phyloP scores from a whole-genome alignment of 192 early-diverging fungal species.

The Entomortierella lignicola region DNA sequence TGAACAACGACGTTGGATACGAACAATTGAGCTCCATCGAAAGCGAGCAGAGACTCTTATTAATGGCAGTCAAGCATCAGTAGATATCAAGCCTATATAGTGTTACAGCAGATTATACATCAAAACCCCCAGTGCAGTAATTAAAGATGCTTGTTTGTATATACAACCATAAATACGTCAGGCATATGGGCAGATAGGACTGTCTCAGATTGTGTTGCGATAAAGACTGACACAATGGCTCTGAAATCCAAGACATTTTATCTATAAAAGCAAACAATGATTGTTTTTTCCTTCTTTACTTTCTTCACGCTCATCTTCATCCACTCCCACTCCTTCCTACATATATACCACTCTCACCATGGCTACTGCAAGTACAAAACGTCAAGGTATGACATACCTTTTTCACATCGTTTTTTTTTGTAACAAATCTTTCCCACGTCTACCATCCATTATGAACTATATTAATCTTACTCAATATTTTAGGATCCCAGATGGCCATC shows the following conservation, averaged over 20 bases:
- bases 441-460: background rate
- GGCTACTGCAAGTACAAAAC: background rate
- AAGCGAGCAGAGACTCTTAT: conserved; percentile 24
- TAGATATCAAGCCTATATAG: background rate
- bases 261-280: too few species aligned
- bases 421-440: background rate
- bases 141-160: too few species aligned
- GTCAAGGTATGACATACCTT: too few species aligned
- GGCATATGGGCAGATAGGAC: too few species aligned
- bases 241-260: too few species aligned
- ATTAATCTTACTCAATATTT: background rate
- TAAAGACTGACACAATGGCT: too few species aligned
- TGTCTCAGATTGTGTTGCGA: too few species aligned
- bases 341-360: background rate
- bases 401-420: too few species aligned
- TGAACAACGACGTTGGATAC: conserved; percentile 52
- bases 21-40: conserved; percentile 49
- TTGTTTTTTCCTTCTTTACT: too few species aligned
- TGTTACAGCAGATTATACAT: background rate
- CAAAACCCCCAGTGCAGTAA: background rate
- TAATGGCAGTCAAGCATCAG: background rate
- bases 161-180: too few species aligned
- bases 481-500: conserved; percentile 69
- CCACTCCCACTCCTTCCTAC: too few species aligned
- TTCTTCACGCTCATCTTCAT: too few species aligned